A percentile compares a stretch with the other conserved stretches of the same genome.
Conservation (phyloP, 768 basidiomycete genomes). For the Daedaleopsis nitida region DNA sequence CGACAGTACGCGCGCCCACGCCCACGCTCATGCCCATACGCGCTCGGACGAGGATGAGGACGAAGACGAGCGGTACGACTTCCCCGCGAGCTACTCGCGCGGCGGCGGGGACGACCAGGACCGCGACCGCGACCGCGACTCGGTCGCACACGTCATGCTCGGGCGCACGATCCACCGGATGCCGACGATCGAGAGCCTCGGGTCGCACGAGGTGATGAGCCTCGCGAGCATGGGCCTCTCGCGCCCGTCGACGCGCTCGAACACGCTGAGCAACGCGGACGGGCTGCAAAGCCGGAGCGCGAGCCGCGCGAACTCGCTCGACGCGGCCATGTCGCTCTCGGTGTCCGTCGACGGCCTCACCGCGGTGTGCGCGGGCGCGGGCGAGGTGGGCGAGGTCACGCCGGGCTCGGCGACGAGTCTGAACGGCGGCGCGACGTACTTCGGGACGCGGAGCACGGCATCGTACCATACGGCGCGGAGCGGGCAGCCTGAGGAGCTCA, state of each 20-base stretch:
- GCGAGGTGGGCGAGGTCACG: conserved; percentile 14
- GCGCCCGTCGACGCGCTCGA: conserved; percentile 32
- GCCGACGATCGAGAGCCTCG: conserved; percentile 81
- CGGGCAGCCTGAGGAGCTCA: background rate
- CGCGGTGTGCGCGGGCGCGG: conserved; percentile 1
- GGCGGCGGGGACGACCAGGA: background rate
- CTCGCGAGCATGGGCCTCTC: conserved; percentile 26
- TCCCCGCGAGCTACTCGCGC: conserved; percentile 16
- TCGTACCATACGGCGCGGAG: conserved; percentile 13
- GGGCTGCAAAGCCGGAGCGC: conserved; percentile 21
- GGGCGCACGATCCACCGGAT: conserved; percentile 70
- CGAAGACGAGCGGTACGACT: conserved; percentile 11
- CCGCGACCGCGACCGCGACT: background rate
- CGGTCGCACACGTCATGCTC: conserved; percentile 58
- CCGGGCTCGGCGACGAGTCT: conserved; percentile 18
- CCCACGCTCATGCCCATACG: no score
- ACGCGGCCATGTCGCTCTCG: conserved; percentile 27
- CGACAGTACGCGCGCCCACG: no score
- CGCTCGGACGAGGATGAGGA: conserved; percentile 21
- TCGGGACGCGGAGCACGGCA: conserved; percentile 10
- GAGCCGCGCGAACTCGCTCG: conserved; percentile 29
- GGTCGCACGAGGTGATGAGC: conserved; percentile 56
- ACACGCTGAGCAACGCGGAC: conserved; percentile 26
- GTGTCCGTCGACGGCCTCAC: conserved; percentile 19
- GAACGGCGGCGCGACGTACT: background rate